Conservation (phyloP, 2,329 filamentous ascomycete species). For the Ophiostoma australiae region DNA sequence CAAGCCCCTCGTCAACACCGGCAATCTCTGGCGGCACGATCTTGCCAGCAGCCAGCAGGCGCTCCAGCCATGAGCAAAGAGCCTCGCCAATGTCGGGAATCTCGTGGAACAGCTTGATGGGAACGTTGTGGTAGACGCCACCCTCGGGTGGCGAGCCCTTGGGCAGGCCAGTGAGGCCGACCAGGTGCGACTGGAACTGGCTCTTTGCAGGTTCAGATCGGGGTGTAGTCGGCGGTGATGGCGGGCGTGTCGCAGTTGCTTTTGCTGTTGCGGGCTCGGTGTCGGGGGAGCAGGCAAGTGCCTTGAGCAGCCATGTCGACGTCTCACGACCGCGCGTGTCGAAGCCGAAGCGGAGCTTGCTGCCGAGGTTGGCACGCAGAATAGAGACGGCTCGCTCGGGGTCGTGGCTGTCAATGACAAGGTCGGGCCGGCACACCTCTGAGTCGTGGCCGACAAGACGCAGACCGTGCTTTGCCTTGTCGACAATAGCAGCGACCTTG, state of each 20-base stretch:
- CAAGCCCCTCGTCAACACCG: constrained; percentile 57
- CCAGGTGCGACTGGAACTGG: constrained; percentile 48
- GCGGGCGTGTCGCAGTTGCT: constrained; percentile 33
- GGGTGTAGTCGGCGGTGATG: constrained; percentile 37
- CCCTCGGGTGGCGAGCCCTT: constrained; percentile 46
- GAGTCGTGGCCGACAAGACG: constrained; percentile 47
- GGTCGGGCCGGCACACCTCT: constrained; percentile 43
- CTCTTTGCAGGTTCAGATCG: neutral
- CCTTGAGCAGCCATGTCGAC: constrained; percentile 52
- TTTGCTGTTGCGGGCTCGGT: neutral
- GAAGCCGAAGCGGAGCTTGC: constrained; percentile 58
- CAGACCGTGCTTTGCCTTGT: constrained; percentile 61
- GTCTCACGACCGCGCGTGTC: constrained; percentile 64
- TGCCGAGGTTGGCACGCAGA: constrained; percentile 52
- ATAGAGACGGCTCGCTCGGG: constrained; percentile 60
- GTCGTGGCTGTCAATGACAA: constrained; percentile 65
- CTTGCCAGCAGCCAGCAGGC: constrained; percentile 50
- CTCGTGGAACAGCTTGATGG: constrained; percentile 72
- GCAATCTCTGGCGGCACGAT: constrained; percentile 62
- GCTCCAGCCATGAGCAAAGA: constrained; percentile 62
- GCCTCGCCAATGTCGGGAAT: constrained; percentile 58
- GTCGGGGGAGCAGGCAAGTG: constrained; percentile 35
- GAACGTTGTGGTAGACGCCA: constrained; percentile 58
- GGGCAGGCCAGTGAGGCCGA: constrained; percentile 64
- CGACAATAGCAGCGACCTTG: constrained; percentile 60